Evolutionary conservation across 805 yeast species (phyloP).

Genomic region (Sugiyamaella lignohabitans): DNA sequence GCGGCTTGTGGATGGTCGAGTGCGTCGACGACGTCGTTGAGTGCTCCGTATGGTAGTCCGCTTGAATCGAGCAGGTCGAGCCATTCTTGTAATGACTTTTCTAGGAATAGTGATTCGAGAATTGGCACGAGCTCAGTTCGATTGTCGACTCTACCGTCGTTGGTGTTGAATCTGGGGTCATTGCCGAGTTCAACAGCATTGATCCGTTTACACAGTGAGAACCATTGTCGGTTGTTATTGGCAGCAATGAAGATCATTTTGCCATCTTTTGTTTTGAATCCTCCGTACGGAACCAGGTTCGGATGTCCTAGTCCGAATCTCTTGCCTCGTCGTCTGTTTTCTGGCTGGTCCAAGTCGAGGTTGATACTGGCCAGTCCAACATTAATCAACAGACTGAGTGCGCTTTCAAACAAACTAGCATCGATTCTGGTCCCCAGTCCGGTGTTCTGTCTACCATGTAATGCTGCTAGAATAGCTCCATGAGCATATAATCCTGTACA

Average conservation of each 20-base stretch:
- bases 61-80: conserved; percentile 25
- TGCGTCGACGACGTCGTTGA: conserved; percentile 35
- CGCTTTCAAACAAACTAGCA: conserved; percentile 33
- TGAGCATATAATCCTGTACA: conserved; percentile 36
- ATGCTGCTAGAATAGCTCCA: conserved; percentile 33
- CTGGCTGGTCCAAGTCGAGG: neutral
- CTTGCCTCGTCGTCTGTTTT: conserved; percentile 5
- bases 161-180: conserved; percentile 28
- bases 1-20: conserved; percentile 32
- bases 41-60: conserved; percentile 36
- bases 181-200: conserved; percentile 29
- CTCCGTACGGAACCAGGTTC: conserved; percentile 35
- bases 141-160: conserved; percentile 32
- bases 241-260: conserved; percentile 35
- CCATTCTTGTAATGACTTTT: conserved; percentile 33
- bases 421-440: conserved; percentile 34
- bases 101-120: conserved; percentile 23
- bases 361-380: conserved; percentile 35
- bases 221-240: conserved; percentile 34
- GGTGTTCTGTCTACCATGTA: conserved; percentile 25
- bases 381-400: conserved; percentile 35
- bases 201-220: conserved; percentile 27
- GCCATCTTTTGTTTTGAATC: conserved; percentile 32
- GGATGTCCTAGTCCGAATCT: conserved; percentile 27
- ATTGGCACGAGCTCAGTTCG: conserved; percentile 27